Percentiles rank a stretch among this genome's conserved stretches.
These are phyloP conservation scores for Cucurbita maxima DNA, from an alignment of 306 rosid genomes.

Conservation along the genomic window DNA sequence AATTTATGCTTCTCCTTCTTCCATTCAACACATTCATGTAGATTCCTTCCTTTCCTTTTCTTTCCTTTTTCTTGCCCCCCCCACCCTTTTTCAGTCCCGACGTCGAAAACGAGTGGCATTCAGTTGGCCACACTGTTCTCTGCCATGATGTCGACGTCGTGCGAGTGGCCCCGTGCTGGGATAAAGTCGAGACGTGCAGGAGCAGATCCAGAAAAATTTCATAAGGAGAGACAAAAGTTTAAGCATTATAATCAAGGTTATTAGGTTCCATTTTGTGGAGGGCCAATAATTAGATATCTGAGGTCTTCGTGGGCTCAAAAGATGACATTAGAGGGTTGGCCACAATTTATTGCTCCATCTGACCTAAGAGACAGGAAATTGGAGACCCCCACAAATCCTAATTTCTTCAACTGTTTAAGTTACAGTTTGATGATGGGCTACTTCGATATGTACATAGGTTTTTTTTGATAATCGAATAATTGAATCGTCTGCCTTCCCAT, in stretches of 20 bases:
- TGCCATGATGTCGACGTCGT: neutral
- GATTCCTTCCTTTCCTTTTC: neutral
- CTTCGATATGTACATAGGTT: neutral
- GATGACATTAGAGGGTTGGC: neutral
- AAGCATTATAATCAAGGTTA: neutral
- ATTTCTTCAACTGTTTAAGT: neutral
- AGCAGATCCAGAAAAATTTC: neutral
- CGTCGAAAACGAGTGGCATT: neutral
- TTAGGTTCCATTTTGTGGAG: neutral
- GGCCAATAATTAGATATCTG: neutral
- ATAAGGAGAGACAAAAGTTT: neutral
- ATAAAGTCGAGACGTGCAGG: neutral
- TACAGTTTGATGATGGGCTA: neutral
- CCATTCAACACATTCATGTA: constrained; percentile 5
- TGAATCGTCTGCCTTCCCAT: neutral
- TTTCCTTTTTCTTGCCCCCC: neutral
- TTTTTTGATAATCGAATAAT: neutral
- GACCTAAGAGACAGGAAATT: neutral
- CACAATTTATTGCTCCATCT: constrained; percentile 2
- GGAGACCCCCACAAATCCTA: neutral
- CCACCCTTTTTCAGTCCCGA: neutral
- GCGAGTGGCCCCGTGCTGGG: neutral
- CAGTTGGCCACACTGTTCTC: neutral
- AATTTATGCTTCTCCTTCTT: neutral
- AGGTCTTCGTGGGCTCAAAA: constrained; percentile 3